phyloP scores from a whole-genome alignment of 345 rosid species.

The Geranium brycei region DNA sequence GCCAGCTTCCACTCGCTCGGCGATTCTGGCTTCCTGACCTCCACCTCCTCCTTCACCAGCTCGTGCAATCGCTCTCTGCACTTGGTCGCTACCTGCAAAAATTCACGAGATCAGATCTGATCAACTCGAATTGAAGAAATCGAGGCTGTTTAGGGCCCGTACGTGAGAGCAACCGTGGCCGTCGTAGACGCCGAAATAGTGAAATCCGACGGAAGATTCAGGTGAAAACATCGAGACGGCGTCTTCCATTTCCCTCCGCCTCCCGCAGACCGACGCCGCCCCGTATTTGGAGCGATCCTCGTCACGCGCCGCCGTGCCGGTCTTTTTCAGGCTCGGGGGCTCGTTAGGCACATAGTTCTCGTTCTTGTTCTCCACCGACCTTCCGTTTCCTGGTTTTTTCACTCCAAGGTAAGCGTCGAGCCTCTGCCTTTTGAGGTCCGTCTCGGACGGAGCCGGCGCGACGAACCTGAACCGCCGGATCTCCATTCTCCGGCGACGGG shows the following conservation, averaged over 20 bases:
- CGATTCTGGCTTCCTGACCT: slow-evolving; percentile 7
- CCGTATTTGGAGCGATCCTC: slow-evolving; percentile 51
- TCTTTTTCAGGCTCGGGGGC: no score
- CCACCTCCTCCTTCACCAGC: slow-evolving; percentile 38
- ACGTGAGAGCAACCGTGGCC: slow-evolving; percentile 44
- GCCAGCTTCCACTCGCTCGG: slow-evolving; percentile 30
- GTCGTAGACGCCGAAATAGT: slow-evolving; percentile 39
- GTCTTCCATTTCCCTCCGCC: slow-evolving; percentile 73
- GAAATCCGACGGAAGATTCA: slow-evolving; percentile 16
- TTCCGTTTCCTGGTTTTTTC: no score
- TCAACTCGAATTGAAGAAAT: no score
- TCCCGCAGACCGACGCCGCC: slow-evolving; percentile 49
- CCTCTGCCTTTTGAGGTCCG: no score
- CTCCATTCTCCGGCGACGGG: slow-evolving; percentile 47
- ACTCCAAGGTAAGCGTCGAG: no score
- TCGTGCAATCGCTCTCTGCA: slow-evolving; percentile 58
- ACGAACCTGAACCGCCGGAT: slow-evolving; percentile 35
- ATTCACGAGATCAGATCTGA: background rate
- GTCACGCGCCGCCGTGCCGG: background rate
- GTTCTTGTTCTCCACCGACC: slow-evolving; percentile 1
- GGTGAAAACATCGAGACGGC: slow-evolving; percentile 36
- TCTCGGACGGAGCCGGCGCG: slow-evolving; percentile 3
- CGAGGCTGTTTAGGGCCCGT: slow-evolving; percentile 4
- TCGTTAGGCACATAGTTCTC: no score
- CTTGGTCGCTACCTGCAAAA: slow-evolving; percentile 40